Evolutionary conservation across 176 grass and related monocot genomes (phyloP), one percentile per base, ranked within the genome.

Genomic region (Ananas comosus): DNA sequence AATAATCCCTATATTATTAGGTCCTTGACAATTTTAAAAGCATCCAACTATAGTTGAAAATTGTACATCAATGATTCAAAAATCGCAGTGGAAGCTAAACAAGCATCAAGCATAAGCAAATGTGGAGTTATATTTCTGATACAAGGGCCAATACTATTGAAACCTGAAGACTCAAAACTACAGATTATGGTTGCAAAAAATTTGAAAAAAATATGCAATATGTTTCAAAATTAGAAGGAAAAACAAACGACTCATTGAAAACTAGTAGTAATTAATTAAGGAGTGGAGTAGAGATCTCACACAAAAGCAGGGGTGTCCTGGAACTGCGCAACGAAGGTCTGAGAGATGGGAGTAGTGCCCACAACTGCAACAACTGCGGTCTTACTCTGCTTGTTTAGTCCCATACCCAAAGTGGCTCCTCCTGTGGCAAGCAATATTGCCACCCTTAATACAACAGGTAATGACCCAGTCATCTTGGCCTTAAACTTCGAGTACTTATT

Each of bases 271-370:
- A 29, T 16, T 12, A 64, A 28, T 14, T 21, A 70, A 1, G 17
- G 64, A 72, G 29, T 9, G 16, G 50, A 64, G 48, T 9, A 10
- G 16, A 1, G 22, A 14, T 1, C 76, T 72, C 74, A 99, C 85
- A 99, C 90, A 42, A 93, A 91, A 12, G 85, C 80, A 53, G 87
- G 90, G 2, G 80, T 82, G 66, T 99, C 72, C 7, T 67, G 81
- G 87, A 86, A 99, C 79, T 80, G 63, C 1, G 75, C 75, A 16
- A 72, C 86, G 80, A 99, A 88, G 24, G 82, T 84, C 51, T 99
- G 82, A 18, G 10, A 77, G 65, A 99, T 68, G 22, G 72, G 80
- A 63, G 50, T 76, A 12, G 85, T 91, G 50, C 95, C 95, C 13
- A 99, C 75, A 23, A 91, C 67, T 9, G 95, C 95, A 2, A 93